Base-by-base conservation (phyloP, 345 rosid species). In the Firmiana major region DNA sequence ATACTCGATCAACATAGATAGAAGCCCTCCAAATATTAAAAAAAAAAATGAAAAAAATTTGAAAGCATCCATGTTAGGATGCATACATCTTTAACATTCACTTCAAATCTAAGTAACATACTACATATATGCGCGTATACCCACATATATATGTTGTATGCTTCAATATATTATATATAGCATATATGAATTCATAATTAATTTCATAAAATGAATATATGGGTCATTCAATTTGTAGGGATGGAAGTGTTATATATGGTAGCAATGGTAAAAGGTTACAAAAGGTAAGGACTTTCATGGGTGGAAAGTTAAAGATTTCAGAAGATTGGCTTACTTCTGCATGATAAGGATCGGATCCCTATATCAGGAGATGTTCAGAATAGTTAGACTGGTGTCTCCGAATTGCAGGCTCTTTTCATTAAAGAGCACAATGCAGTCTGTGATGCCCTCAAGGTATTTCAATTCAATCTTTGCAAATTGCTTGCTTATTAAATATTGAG, bases 241-340 rank as follows among this genome's bases (percentile, higher is more conserved):
- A 90, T 77, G 87, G 87, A 72, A 90, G 94, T 77, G 86, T 11
- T 12, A 63, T 88, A 21, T 90, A 90, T 54, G 92, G 90, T n/a
- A 87, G 83, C 84, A 80, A 84, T 34, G 51, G 55, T 22, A 74
- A 73, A 13, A 42, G 60, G 60, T 49, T 87, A 80, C 58, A 80
- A 0, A 87, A 77, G 73, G 83, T 90, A 6, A 87, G 94, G 67
- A 85, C 84, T 49, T 85, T 63, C 74, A 85, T 65, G 77, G 89
- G 85, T 71, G 93, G 93, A 16, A 90, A 90, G 81, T 54, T 90
- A 8, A 88, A 86, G 64, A 79, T 90, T 45, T 80, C 87, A 54
- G 71, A 81, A 45, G 80, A 85, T 51, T 51, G 90, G 86, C 3
- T 85, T 90, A 22, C 88, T 90, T 10, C 81, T 59, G 24, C 90